A percentile compares a stretch with the other conserved stretches of the same genome.
These are phyloP conservation scores for Penicillium coprophilum DNA, from an alignment of 495 filamentous ascomycete genomes.

Conservation along the genomic window DNA sequence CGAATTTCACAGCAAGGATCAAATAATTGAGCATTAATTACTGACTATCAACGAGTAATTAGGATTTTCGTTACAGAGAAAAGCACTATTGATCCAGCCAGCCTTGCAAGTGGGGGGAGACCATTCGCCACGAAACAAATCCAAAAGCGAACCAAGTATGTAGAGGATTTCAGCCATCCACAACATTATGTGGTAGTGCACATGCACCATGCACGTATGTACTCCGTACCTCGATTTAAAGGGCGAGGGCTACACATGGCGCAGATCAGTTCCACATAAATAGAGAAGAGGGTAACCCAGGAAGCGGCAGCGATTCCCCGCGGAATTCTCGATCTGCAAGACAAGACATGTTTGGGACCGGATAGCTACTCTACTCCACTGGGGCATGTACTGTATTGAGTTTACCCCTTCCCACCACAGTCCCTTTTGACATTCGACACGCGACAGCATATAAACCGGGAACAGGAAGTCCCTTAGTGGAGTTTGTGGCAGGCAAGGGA, in stretches of 20 bases:
- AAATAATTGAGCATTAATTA: neutral
- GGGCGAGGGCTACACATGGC: neutral
- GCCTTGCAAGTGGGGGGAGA: neutral
- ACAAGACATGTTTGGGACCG: conserved; percentile 6
- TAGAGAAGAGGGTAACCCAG: neutral
- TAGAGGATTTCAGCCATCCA: neutral
- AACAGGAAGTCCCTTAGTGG: neutral
- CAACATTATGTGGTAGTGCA: neutral
- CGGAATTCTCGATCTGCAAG: conserved; percentile 8
- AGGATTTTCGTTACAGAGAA: neutral
- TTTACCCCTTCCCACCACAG: neutral
- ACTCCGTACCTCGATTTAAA: neutral
- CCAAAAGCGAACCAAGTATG: neutral
- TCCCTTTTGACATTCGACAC: conserved; percentile 1
- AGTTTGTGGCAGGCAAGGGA: conserved; percentile 2
- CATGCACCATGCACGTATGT: neutral
- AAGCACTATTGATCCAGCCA: neutral
- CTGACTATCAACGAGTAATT: neutral
- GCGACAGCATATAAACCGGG: neutral
- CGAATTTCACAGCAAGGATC: neutral
- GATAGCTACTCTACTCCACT: neutral
- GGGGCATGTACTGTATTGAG: neutral
- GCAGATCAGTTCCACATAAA: neutral
- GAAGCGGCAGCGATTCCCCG: conserved; percentile 1
- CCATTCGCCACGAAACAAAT: neutral